Evolutionary conservation across 371 early-diverging fungal species (phyloP).

Genomic region (Umbelopsis sp.): DNA sequence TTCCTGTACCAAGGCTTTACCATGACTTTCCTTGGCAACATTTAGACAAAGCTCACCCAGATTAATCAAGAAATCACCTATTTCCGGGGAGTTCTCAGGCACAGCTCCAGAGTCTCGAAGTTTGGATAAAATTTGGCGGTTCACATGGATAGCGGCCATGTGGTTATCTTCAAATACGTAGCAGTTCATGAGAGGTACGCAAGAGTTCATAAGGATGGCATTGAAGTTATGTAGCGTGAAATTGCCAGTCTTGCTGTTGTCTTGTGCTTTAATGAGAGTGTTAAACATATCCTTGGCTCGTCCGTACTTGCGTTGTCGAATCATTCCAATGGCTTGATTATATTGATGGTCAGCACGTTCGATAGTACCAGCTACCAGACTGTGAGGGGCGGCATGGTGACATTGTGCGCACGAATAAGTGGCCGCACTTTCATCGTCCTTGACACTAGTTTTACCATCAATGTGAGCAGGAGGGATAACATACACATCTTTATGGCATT

Average conservation of each 20-base stretch:
- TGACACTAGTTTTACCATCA: constrained; percentile 30
- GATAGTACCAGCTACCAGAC: constrained; percentile 37
- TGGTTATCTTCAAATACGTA: constrained; percentile 50
- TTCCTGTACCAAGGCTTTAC: constrained; percentile 18
- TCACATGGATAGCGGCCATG: constrained; percentile 60
- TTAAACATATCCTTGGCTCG: constrained; percentile 36
- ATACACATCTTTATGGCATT: constrained; percentile 69
- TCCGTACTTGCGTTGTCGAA: constrained; percentile 39
- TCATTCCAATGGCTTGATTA: constrained; percentile 31
- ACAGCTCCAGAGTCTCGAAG: constrained; percentile 42
- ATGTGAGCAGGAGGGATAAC: constrained; percentile 53
- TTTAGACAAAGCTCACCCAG: constrained; percentile 61
- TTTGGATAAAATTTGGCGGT: constrained; percentile 49
- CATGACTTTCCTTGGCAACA: constrained; percentile 46
- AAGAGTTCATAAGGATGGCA: constrained; percentile 55
- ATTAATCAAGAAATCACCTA: constrained; percentile 63
- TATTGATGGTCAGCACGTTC: constrained; percentile 44
- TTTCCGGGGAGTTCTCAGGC: constrained; percentile 60
- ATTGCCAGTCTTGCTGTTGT: neutral
- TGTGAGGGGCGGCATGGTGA: constrained; percentile 39
- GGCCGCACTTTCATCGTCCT: constrained; percentile 32
- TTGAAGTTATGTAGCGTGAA: constrained; percentile 41
- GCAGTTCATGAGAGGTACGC: constrained; percentile 61
- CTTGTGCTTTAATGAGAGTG: constrained; percentile 24
- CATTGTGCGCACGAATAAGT: constrained; percentile 56